phyloP scores from a whole-genome alignment of 305 asterid genomes.

The Euphrasia arctica region DNA sequence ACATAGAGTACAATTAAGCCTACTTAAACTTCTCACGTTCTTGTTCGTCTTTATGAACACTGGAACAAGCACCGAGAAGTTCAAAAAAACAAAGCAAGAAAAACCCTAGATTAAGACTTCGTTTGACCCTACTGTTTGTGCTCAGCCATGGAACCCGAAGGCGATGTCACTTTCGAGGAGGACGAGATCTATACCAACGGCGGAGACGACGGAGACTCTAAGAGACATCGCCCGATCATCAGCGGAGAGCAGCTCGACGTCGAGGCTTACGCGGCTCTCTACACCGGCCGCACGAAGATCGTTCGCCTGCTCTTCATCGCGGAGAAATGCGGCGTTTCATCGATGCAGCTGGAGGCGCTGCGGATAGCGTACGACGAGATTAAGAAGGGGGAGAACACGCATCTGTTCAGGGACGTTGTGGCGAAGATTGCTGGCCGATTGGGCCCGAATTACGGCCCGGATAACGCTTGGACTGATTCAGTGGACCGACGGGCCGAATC shows the following conservation, averaged over 20 bases:
- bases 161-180: slow-evolving; percentile 52
- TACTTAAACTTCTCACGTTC: slow-evolving; percentile 26
- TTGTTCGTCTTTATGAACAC: not conserved
- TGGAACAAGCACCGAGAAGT: slow-evolving; percentile 8
- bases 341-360: slow-evolving; percentile 84
- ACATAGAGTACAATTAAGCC: not conserved
- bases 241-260: slow-evolving; percentile 88
- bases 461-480: slow-evolving; percentile 65
- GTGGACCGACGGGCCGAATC: slow-evolving; percentile 79
- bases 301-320: slow-evolving; percentile 73
- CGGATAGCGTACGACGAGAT: slow-evolving; percentile 95
- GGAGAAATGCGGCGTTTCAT: slow-evolving; percentile 52
- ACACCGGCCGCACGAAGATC: slow-evolving; percentile 84
- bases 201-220: slow-evolving; percentile 35
- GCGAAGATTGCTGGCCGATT: slow-evolving; percentile 70
- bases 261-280: slow-evolving; percentile 92
- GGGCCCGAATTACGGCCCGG: slow-evolving; percentile 65
- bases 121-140: slow-evolving; percentile 4
- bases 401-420: slow-evolving; percentile 70
- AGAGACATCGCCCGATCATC: slow-evolving; percentile 77
- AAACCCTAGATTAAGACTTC: slow-evolving; percentile 34
- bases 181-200: slow-evolving; percentile 68
- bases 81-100: slow-evolving; percentile 9
- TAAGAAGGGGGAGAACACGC: slow-evolving; percentile 91
- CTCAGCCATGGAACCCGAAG: slow-evolving; percentile 66